phyloP scores from a whole-genome alignment of 495 filamentous ascomycete species.

The Hypoxylon rickii region DNA sequence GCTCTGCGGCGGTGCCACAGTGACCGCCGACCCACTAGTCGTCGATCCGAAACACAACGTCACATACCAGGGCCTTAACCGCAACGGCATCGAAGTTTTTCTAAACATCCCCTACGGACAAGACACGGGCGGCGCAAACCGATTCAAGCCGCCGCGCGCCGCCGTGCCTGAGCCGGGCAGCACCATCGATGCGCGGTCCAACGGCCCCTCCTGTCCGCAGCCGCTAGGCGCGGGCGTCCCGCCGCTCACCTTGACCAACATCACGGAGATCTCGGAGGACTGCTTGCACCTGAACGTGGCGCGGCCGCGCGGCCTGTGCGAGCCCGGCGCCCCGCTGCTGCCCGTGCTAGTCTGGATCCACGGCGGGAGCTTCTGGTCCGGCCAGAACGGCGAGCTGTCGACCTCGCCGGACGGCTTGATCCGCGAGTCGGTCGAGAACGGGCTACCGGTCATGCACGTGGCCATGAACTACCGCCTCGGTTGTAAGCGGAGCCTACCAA shows the following conservation, averaged over 20 bases:
- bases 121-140: slow-evolving; percentile 46
- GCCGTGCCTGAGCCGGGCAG: slow-evolving; percentile 35
- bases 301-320: slow-evolving; percentile 37
- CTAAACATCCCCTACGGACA: slow-evolving; percentile 52
- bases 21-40: slow-evolving; percentile 12
- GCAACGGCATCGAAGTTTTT: slow-evolving; percentile 49
- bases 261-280: slow-evolving; percentile 46
- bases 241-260: slow-evolving; percentile 39
- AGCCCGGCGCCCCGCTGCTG: slow-evolving; percentile 41
- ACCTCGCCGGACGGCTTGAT: slow-evolving; percentile 50
- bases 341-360: slow-evolving; percentile 55
- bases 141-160: slow-evolving; percentile 51
- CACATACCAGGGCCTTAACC: slow-evolving; percentile 36
- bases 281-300: slow-evolving; percentile 53
- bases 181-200: slow-evolving; percentile 44
- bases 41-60: slow-evolving; percentile 25
- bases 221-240: slow-evolving; percentile 23
- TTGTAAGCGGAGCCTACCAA: slow-evolving; percentile 9
- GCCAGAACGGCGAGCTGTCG: slow-evolving; percentile 43
- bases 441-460: slow-evolving; percentile 49
- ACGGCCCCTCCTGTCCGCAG: slow-evolving; percentile 53
- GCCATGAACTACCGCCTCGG: slow-evolving; percentile 53
- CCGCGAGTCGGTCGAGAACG: slow-evolving; percentile 46
- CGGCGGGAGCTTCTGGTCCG: slow-evolving; percentile 45
- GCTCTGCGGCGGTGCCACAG: neutral